Base-by-base conservation (phyloP, 495 filamentous ascomycete genomes). In the Neurospora sp. region DNA sequence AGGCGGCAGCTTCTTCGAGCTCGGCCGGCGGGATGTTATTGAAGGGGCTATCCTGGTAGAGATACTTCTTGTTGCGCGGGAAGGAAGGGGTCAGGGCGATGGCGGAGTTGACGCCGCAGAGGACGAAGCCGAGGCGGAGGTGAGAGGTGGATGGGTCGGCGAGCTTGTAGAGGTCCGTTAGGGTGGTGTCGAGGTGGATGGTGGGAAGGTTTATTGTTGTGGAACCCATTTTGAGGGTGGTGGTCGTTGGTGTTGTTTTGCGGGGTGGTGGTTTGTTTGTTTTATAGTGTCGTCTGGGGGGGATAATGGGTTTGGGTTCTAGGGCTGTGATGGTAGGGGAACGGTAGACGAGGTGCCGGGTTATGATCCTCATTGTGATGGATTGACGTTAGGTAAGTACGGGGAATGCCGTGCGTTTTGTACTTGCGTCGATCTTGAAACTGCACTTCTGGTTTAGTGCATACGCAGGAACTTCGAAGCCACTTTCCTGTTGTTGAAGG, bases 1-100 rank as follows among this genome's bases (percentile, higher is more conserved):
- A 31, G 14, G 12, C 14, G 14, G 48, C 20, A 14, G n/a, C 44
- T 4, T 31, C 54, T 66, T 66, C 73, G 5, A 89, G 80, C 42
- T 87, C 82, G 66, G 86, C 79, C 4, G 84, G 79, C 0, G 87
- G 86, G 2, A 80, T 77, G 37, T 76, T 77, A 74, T 88, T 87
- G 79, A 82, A 80, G 38, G 75, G 59, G 16, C 75, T 75, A 71
- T 82, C 81, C 48, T 82, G 77, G 73, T 81, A 82, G 23, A 79
- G 72, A 70, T 76, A 82, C 69, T 82, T 82, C 16, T 71, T 75
- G 69, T 82, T 82, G 31, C 78, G 79, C 0, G 79, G 76, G 70
- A 82, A 73, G 72, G 75, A 54, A 3, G 72, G 46, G 66, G 62
- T 78, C 31, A 80, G 73, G 42, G 75, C 72, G 39, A 80, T 27